These are phyloP conservation scores for Raphanus hybrid DNA, from an alignment of 441 rosid genomes.

Conservation along the genomic window DNA sequence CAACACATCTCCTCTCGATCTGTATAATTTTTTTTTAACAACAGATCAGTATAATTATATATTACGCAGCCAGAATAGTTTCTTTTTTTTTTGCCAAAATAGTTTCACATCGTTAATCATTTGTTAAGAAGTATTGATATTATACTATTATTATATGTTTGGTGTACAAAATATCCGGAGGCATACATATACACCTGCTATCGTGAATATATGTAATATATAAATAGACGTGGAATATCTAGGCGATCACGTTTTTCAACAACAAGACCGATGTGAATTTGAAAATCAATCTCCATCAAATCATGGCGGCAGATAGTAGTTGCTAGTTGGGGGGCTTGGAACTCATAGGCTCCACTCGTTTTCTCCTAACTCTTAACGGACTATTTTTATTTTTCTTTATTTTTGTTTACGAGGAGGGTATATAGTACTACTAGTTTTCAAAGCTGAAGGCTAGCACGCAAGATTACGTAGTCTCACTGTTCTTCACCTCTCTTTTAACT, in stretches of 20 bases:
- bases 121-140: background rate
- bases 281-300: slow-evolving; percentile 17
- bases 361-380: background rate
- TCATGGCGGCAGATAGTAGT: slow-evolving; percentile 25
- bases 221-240: slow-evolving; percentile 9
- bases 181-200: background rate
- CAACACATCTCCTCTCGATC: background rate
- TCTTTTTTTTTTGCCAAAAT: background rate
- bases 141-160: background rate
- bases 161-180: background rate
- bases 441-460: background rate
- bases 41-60: too few relatives aligned
- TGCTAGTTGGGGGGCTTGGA: slow-evolving; percentile 35
- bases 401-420: background rate
- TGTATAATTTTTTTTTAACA: background rate
- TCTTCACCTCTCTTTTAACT: background rate
- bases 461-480: background rate
- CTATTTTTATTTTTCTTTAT: background rate
- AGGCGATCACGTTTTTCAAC: slow-evolving; percentile 9
- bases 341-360: slow-evolving; percentile 1
- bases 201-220: background rate
- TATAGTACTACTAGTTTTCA: too few relatives aligned
- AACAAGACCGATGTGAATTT: background rate
- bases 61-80: background rate
- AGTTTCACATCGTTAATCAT: background rate